Percentiles rank a stretch among this genome's conserved stretches.
phyloP scores from a whole-genome alignment of 805 yeast genomes.

The Spathaspora boniae region DNA sequence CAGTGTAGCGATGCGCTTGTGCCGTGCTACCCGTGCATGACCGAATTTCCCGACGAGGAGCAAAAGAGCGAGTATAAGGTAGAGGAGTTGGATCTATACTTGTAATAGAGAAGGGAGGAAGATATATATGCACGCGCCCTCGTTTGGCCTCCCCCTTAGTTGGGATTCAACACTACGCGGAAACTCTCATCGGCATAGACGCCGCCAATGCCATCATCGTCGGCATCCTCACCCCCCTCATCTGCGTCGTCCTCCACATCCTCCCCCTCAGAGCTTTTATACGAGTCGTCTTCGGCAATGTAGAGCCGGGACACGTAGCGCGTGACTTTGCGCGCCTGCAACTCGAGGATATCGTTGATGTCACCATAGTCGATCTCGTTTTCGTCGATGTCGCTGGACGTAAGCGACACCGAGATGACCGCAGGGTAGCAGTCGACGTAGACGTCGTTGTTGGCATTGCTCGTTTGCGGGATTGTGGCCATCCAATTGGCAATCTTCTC shows the following conservation, averaged over 20 bases:
- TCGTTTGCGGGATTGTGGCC: slow-evolving; percentile 44
- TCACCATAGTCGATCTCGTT: slow-evolving; percentile 14
- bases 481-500: slow-evolving; percentile 72
- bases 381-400: slow-evolving; percentile 11
- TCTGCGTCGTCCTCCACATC: slow-evolving; percentile 10
- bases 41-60: slow-evolving; percentile 20
- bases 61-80: slow-evolving; percentile 27
- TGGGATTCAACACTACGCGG: neutral
- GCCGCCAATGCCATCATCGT: slow-evolving; percentile 20
- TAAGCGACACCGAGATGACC: slow-evolving; percentile 28
- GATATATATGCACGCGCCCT: neutral
- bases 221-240: slow-evolving; percentile 28
- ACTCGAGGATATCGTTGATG: slow-evolving; percentile 43
- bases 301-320: slow-evolving; percentile 40
- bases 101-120: slow-evolving; percentile 14
- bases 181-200: slow-evolving; percentile 1
- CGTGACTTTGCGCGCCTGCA: slow-evolving; percentile 52
- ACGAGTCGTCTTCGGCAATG: slow-evolving; percentile 24
- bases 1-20: slow-evolving; percentile 72
- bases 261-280: slow-evolving; percentile 18
- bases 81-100: slow-evolving; percentile 50
- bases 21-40: slow-evolving; percentile 74
- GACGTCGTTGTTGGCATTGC: slow-evolving; percentile 17
- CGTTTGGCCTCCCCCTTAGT: neutral
- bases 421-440: slow-evolving; percentile 50